Base-by-base conservation (phyloP, 1,139 yeast species). In the Scheffersomyces parashehatae region DNA sequence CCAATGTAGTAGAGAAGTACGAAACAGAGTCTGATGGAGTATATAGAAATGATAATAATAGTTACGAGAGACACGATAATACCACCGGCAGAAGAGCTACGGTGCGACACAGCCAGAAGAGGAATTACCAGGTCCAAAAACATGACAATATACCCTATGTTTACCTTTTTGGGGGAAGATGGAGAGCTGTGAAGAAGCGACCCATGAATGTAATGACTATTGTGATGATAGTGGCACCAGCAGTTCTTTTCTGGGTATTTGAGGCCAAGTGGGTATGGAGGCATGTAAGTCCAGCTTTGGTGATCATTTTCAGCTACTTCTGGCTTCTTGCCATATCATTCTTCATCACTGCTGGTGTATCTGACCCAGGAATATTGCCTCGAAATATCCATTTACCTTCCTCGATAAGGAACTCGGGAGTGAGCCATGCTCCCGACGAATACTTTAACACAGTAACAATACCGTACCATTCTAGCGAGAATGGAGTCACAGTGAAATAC, bases 291-390 rank as follows among this genome's bases (percentile, higher is more conserved):
- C 88, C 88, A 0, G 79, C 82, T 0, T 59, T 78, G 11, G 84
- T 83, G 6, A 67, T 86, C 0, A 44, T 83, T 2, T 83, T 83
- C 51, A 63, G 77, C 13, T 88, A 87, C 56, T 54, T 77, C 30
- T 83, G 87, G 85, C 37, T 71, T 3, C 53, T 81, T 37, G 59
- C 81, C 1, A 14, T 79, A 1, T 42, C 62, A 5, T 75, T 81
- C 41, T 82, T 82, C 50, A 47, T 82, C 5, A 74, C 67, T 47
- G 83, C 85, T 0, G 73, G 86, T 0, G 68, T 81, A 1, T 64
- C 77, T 9, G 95, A 88, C 54, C 88, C 95, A 0, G 96, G 96
- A 0, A 65, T 75, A 1, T 58, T 85, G n/a, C 91, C 95, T 0
- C 67, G 83, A 46, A 85, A 85, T 56, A 60, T 84, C 5, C 95